Conservation (phyloP, 2,329 filamentous ascomycete species). For the Venturia asperata region DNA sequence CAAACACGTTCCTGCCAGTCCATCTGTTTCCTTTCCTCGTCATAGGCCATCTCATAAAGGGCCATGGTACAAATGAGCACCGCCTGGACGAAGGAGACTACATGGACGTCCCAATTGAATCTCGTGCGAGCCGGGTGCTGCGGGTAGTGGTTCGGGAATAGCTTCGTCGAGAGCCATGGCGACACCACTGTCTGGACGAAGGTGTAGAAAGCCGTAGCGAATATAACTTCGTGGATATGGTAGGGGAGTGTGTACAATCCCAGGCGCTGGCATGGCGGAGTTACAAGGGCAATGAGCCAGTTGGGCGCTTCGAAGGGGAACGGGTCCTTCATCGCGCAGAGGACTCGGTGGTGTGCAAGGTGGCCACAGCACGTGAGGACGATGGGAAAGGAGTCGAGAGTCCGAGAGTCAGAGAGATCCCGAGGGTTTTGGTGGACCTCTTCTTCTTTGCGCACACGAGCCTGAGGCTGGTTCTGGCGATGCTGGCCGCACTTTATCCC, state of each 20-base stretch:
- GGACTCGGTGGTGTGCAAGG: neutral
- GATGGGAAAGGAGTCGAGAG: neutral
- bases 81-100: slow-evolving; percentile 76
- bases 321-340: slow-evolving; percentile 58
- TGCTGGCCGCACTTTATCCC: neutral
- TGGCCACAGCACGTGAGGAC: neutral
- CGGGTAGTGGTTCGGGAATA: slow-evolving; percentile 59
- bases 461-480: neutral
- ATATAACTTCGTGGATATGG: slow-evolving; percentile 69
- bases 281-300: slow-evolving; percentile 47
- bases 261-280: slow-evolving; percentile 58
- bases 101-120: slow-evolving; percentile 79
- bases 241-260: slow-evolving; percentile 60
- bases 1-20: slow-evolving; percentile 62
- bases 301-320: slow-evolving; percentile 57
- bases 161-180: slow-evolving; percentile 54
- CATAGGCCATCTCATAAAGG: slow-evolving; percentile 63
- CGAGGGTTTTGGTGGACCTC: neutral
- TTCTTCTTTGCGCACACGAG: neutral
- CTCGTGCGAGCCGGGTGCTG: slow-evolving; percentile 55
- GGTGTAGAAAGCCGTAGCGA: slow-evolving; percentile 61
- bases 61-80: slow-evolving; percentile 63
- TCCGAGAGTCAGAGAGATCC: neutral
- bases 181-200: slow-evolving; percentile 60
- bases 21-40: slow-evolving; percentile 62